phyloP scores from a whole-genome alignment of 2,329 filamentous ascomycete species.

The Paecilomyces variotii region DNA sequence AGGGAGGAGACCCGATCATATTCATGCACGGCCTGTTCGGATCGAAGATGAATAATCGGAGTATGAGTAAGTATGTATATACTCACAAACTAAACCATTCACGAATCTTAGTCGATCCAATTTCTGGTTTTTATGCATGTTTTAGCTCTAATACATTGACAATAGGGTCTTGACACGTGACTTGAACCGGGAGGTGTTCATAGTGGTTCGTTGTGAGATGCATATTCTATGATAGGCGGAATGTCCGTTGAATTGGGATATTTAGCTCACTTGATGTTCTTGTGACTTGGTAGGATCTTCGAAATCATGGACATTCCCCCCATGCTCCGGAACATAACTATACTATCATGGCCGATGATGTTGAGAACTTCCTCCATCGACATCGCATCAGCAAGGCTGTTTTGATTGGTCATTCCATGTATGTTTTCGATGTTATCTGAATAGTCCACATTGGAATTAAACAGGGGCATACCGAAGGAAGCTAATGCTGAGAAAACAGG shows the following conservation, averaged over 20 bases:
- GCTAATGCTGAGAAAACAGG: conserved; percentile 36
- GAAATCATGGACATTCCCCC: conserved; percentile 88
- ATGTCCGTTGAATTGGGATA: not conserved
- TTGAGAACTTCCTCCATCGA: conserved; percentile 66
- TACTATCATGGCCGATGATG: conserved; percentile 69
- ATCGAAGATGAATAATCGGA: conserved; percentile 90
- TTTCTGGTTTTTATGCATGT: not conserved
- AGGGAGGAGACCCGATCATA: conserved; percentile 56
- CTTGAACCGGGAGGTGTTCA: conserved; percentile 71
- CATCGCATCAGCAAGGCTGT: conserved; percentile 64
- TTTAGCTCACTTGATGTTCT: not conserved
- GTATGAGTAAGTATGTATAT: conserved; percentile 76
- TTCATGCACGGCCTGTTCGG: conserved; percentile 92
- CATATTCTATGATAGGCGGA: not conserved
- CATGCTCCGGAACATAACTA: conserved; percentile 74
- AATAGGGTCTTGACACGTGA: conserved; percentile 70
- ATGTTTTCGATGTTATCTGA: conserved; percentile 17
- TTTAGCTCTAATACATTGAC: not conserved
- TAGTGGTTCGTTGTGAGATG: conserved; percentile 50
- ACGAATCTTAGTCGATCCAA: not conserved
- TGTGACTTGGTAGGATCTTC: conserved; percentile 56
- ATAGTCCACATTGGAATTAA: not conserved
- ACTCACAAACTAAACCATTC: not conserved
- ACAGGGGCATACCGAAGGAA: not conserved
- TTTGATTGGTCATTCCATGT: conserved; percentile 93